Percentiles rank a stretch among this genome's conserved stretches.
Conservation (phyloP, 768 basidiomycete genomes). For the Lactarius indigo region DNA sequence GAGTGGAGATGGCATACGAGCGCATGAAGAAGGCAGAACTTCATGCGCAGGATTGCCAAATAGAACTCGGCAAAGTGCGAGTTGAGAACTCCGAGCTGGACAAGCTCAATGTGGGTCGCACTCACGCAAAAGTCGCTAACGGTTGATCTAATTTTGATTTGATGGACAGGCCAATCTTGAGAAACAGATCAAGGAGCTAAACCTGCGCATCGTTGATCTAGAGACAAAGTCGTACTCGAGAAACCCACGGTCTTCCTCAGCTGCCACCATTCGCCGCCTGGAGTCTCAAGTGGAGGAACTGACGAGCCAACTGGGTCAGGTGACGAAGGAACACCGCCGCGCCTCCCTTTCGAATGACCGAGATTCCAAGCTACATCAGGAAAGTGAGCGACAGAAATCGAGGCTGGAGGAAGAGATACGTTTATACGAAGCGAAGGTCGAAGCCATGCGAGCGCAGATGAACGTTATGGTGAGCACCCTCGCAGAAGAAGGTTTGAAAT, state of each 20-base stretch:
- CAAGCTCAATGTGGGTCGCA: constrained; percentile 58
- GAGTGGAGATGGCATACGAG: constrained; percentile 65
- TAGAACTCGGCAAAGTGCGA: constrained; percentile 70
- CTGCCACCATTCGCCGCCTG: constrained; percentile 50
- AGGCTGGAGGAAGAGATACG: constrained; percentile 66
- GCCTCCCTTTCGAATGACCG: constrained; percentile 40
- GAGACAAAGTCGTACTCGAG: constrained; percentile 69
- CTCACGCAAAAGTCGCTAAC: constrained; percentile 19
- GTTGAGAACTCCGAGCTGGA: constrained; percentile 83
- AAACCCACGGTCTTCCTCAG: constrained; percentile 40
- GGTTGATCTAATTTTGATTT: constrained; percentile 15
- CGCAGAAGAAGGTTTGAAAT: not conserved
- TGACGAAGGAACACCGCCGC: constrained; percentile 42
- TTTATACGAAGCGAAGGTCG: constrained; percentile 55
- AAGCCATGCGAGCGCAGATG: constrained; percentile 53
- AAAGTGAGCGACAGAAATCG: constrained; percentile 57
- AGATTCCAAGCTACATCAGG: constrained; percentile 50
- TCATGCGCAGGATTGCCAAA: constrained; percentile 69
- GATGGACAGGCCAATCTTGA: constrained; percentile 66
- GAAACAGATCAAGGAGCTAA: constrained; percentile 82
- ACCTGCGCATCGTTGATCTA: constrained; percentile 76
- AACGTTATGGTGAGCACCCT: constrained; percentile 53
- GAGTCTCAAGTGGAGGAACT: constrained; percentile 75
- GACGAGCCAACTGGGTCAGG: constrained; percentile 52
- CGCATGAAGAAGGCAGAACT: constrained; percentile 80